A percentile compares a stretch with the other conserved stretches of the same genome.
Conservation (phyloP, 192 early-diverging fungal species). For the Coemansia sp. region DNA sequence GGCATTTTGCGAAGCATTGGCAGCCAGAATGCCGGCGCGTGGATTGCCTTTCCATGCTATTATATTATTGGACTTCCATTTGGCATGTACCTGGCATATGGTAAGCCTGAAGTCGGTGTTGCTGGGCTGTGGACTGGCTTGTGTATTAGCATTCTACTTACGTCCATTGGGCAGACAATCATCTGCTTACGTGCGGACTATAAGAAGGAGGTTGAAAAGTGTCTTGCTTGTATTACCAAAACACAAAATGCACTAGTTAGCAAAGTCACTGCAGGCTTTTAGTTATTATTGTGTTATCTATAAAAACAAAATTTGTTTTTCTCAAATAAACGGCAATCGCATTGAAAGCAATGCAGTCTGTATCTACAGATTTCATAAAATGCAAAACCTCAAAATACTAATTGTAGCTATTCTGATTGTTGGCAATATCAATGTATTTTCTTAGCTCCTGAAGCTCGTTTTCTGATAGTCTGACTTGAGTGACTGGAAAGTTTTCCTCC, state of each 20-base stretch:
- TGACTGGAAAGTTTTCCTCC: constrained; percentile 37
- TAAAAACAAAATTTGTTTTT: too few species aligned
- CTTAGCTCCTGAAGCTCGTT: constrained; percentile 37
- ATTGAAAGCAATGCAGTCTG: too few species aligned
- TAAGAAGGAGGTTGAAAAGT: constrained; percentile 31
- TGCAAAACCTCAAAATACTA: neutral
- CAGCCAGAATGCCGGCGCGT: constrained; percentile 55
- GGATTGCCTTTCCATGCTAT: constrained; percentile 58
- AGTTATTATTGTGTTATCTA: too few species aligned
- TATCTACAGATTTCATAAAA: too few species aligned
- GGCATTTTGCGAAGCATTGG: constrained; percentile 60
- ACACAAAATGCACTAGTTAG: neutral
- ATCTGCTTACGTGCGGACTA: constrained; percentile 36
- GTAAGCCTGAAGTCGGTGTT: constrained; percentile 37
- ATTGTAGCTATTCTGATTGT: constrained; percentile 31
- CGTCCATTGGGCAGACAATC: constrained; percentile 33
- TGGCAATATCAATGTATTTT: constrained; percentile 22
- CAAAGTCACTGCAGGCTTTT: too few species aligned
- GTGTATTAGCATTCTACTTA: constrained; percentile 28
- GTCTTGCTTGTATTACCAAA: constrained; percentile 27
- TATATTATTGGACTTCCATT: constrained; percentile 60
- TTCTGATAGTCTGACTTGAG: constrained; percentile 28
- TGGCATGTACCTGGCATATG: constrained; percentile 58
- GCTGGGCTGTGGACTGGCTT: constrained; percentile 54
- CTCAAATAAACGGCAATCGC: too few species aligned